Evolutionary conservation across 2,329 filamentous ascomycete genomes (phyloP).

Genomic region (Aspergillus terreus): DNA sequence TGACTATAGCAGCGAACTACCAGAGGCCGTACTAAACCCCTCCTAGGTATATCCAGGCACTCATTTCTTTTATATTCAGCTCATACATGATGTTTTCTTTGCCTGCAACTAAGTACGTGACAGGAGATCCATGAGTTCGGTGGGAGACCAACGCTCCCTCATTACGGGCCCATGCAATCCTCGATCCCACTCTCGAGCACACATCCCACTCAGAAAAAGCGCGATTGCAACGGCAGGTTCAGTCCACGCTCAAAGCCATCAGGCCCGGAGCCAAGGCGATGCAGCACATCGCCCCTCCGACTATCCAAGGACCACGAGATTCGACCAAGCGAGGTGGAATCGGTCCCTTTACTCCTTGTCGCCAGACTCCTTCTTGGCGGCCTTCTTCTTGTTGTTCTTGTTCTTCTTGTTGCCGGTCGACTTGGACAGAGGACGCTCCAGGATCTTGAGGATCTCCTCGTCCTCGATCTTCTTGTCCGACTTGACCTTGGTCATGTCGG

Average conservation of each 20-base stretch:
- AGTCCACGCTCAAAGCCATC: slow-evolving; percentile 5
- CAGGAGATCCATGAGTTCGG: slow-evolving; percentile 1
- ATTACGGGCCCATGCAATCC: slow-evolving; percentile 1
- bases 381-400: slow-evolving; percentile 87
- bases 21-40: too few relatives aligned
- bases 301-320: slow-evolving; percentile 11
- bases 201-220: background rate
- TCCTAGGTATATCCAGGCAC: background rate
- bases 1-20: too few relatives aligned
- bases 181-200: slow-evolving; percentile 3
- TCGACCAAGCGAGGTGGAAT: slow-evolving; percentile 14
- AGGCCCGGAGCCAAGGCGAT: slow-evolving; percentile 10
- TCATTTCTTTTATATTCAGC: slow-evolving; percentile 8
- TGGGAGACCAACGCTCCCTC: background rate
- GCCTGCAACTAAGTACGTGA: slow-evolving; percentile 15
- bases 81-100: slow-evolving; percentile 7
- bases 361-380: slow-evolving; percentile 42
- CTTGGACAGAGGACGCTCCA: slow-evolving; percentile 76
- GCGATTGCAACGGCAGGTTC: slow-evolving; percentile 3
- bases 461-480: slow-evolving; percentile 97
- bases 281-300: slow-evolving; percentile 5
- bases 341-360: slow-evolving; percentile 39
- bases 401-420: slow-evolving; percentile 68
- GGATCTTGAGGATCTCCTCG: slow-evolving; percentile 89
- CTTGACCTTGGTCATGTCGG: slow-evolving; percentile 79